Evolutionary conservation across 2,329 filamentous ascomycete genomes (phyloP), one percentile per base, ranked within the genome.

Genomic region (Paecilomyces dactylethromorphus): DNA sequence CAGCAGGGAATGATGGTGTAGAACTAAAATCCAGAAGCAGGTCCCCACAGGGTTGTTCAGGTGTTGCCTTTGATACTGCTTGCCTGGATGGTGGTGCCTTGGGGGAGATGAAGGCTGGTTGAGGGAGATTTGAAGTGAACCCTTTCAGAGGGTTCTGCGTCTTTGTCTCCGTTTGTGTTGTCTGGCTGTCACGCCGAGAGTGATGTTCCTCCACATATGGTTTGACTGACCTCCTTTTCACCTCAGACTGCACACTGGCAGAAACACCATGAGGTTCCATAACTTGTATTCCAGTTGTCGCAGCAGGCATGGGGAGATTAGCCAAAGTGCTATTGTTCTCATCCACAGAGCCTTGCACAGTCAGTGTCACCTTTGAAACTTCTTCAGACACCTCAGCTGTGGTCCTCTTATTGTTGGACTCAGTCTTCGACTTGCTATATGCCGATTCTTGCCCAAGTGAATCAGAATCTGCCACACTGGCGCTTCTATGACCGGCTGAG

Each of bases 21-120:
- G 32, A 45, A 18, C 56, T 59, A 15, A 70, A 55, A 57, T 66
- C 65, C 24, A 71, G 56, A 24, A 70, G 64, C n/a, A 64, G 49
- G n/a, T 53, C 60, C 51, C 32, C 45, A 10, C 39, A 45, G n/a
- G 39, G 39, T n/a, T 45, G n/a, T 45, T 45, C 39, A 45, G 39
- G 39, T 21, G 39, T 45, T 18, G 39, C 7, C 8, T 18, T 18
- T 45, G 10, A 45, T 8, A 21, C 39, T n/a, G 39, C n/a, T 10
- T 59, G 18, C 33, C 56, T 39, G 29, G 50, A 33, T 11, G 18
- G 45, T 35, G 12, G 35, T 32, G 22, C 35, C n/a, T 22, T 57
- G 18, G 31, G 54, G 22, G 10, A 26, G 26, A 4, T 29, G 39
- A 45, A 26, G 50, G 54, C 53, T 15, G 66, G 66, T 39, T 64